Evolutionary conservation across 208 protist genomes (phyloP), one percentile per base, ranked within the genome.

Genomic region (Angomonas ambiguus): DNA sequence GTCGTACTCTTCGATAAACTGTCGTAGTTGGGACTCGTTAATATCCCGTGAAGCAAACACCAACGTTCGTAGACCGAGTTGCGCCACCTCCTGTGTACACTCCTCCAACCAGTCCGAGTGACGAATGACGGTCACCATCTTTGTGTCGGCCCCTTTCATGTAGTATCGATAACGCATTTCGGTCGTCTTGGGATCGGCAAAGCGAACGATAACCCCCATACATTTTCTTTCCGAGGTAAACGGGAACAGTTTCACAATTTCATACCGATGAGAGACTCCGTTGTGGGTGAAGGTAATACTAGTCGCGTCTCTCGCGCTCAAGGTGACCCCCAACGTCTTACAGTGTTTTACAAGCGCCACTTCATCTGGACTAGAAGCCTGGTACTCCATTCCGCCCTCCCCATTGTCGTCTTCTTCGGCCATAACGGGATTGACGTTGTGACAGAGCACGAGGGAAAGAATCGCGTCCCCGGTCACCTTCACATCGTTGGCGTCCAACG

Each of bases 201-300:
- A 3, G 16, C 87, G 72, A 2, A 99, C 68, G 5, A 99, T 85
- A 64, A 99, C 99, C 27, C 97, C 97, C 98, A 99, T 99, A 32
- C 98, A 83, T 80, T 99, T 99, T 4, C 85, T 77, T 68, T 98
- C 97, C 16, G 97, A 99, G 22, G 95, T 98, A 75, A 99, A 99
- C 24, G 98, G 98, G 64, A 99, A 99, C 41, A 95, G 77, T 59
- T 98, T 87, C 22, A 99, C 63, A 30, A 99, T 92, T n/a, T 98
- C 83, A 79, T 89, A 99, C 25, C 59, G 63, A 75, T 71, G 65
- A 53, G 58, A 58, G 63, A 49, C 64, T 53, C 55, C 58, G 35
- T 24, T 51, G 57, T 20, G 75, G 72, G 33, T 88, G 65, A 86
- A 88, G 33, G 72, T 66, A 63, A 93, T 83, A 51, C 56, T 65